A percentile compares a stretch with the other conserved stretches of the same genome.
These are phyloP conservation scores for Carex myosuroides DNA, from an alignment of 176 grass and related monocot species.

Conservation along the genomic window DNA sequence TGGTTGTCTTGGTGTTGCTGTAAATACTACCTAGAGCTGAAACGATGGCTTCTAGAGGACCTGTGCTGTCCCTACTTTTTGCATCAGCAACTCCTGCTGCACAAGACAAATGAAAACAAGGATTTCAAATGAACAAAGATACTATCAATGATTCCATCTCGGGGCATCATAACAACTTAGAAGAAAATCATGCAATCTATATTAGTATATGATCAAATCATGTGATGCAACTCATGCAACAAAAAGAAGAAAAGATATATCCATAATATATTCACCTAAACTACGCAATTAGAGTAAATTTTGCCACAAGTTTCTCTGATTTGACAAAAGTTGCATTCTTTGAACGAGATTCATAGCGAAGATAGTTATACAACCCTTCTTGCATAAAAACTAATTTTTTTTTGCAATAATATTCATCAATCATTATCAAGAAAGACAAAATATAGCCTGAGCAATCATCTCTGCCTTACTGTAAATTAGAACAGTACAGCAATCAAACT, in stretches of 20 bases:
- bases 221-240: not conserved
- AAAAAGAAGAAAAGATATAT: not conserved
- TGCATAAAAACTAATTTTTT: not conserved
- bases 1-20: constrained; percentile 44
- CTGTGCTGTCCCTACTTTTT: not conserved
- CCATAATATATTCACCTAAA: not conserved
- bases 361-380: not conserved
- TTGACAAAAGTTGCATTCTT: not conserved
- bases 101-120: not conserved
- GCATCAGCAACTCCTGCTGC: constrained; percentile 10
- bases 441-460: not conserved
- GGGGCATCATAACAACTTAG: not conserved
- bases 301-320: not conserved
- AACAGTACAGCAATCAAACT: not conserved
- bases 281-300: not conserved
- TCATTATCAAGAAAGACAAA: not conserved
- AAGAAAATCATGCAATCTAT: not conserved
- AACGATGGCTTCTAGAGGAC: not conserved
- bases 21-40: constrained; percentile 38
- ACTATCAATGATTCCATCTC: not conserved
- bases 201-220: not conserved
- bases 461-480: not conserved
- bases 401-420: not conserved
- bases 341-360: not conserved
- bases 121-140: not conserved